A percentile compares a stretch with the other conserved stretches of the same genome.
Conservation (phyloP, 805 yeast genomes). For the Hanseniaspora lindneri region DNA sequence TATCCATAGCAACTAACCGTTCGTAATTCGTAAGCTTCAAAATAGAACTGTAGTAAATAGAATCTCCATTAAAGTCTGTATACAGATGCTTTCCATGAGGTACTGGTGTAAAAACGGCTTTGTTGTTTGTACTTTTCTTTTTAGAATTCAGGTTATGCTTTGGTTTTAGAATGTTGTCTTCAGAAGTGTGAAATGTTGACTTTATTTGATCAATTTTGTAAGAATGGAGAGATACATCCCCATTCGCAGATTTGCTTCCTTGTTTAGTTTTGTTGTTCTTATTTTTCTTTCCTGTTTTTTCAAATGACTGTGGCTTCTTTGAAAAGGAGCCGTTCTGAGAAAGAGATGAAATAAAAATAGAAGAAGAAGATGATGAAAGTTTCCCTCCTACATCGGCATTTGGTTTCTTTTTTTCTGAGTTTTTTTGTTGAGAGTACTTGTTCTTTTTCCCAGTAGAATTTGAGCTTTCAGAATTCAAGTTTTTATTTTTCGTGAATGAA, state of each 20-base stretch:
- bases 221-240: neutral
- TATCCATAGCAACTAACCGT: neutral
- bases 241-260: neutral
- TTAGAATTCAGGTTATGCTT: neutral
- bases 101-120: neutral
- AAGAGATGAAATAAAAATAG: constrained; percentile 4
- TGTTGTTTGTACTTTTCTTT: neutral
- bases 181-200: constrained; percentile 3
- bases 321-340: constrained; percentile 3
- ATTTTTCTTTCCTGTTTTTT: neutral
- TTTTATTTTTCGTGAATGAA: too few relatives aligned
- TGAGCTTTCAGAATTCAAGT: too few relatives aligned
- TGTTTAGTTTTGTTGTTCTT: neutral
- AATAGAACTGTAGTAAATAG: neutral
- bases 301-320: neutral
- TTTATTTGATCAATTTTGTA: constrained; percentile 1
- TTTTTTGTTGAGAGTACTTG: neutral
- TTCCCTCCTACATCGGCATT: neutral
- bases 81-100: neutral
- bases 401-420: too few relatives aligned
- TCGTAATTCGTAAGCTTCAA: neutral
- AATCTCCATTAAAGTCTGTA: neutral
- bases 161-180: constrained; percentile 3
- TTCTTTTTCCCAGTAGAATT: too few relatives aligned
- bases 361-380: constrained; percentile 7